phyloP scores from a whole-genome alignment of 345 rosid species.

The Eucalyptus tenuipes region DNA sequence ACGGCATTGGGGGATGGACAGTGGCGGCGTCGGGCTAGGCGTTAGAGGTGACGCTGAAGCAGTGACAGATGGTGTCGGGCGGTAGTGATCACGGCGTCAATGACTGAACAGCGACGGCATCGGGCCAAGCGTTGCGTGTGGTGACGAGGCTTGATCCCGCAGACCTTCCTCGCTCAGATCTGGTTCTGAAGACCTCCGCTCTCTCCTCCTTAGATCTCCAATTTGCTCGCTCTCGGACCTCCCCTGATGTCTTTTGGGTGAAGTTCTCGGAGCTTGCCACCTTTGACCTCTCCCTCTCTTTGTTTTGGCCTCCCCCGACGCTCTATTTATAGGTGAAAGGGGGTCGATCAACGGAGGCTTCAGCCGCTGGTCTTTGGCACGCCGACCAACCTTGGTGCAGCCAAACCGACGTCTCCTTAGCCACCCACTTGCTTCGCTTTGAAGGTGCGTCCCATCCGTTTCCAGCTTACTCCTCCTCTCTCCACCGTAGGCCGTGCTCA shows the following conservation, averaged over 20 bases:
- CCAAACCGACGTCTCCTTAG: fast-evolving
- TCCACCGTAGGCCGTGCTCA: fast-evolving
- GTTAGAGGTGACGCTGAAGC: fast-evolving
- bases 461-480: too few species aligned
- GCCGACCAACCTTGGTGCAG: fast-evolving
- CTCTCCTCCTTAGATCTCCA: too few species aligned
- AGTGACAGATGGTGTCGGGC: fast-evolving
- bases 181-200: too few species aligned
- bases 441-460: fast-evolving
- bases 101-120: fast-evolving
- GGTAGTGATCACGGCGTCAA: fast-evolving
- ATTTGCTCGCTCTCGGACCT: too few species aligned
- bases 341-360: too few species aligned
- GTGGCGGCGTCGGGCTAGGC: too few species aligned
- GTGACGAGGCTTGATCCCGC: fast-evolving
- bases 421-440: too few species aligned
- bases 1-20: fast-evolving
- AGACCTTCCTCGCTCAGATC: fast-evolving
- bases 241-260: fast-evolving
- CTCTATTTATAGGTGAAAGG: too few species aligned
- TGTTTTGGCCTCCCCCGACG: too few species aligned
- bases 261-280: too few species aligned
- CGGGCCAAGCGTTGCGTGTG: fast-evolving
- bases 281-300: too few species aligned
- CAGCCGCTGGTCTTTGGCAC: fast-evolving